phyloP scores from a whole-genome alignment of 768 basidiomycete genomes.

The Lactifluus echinatus region DNA sequence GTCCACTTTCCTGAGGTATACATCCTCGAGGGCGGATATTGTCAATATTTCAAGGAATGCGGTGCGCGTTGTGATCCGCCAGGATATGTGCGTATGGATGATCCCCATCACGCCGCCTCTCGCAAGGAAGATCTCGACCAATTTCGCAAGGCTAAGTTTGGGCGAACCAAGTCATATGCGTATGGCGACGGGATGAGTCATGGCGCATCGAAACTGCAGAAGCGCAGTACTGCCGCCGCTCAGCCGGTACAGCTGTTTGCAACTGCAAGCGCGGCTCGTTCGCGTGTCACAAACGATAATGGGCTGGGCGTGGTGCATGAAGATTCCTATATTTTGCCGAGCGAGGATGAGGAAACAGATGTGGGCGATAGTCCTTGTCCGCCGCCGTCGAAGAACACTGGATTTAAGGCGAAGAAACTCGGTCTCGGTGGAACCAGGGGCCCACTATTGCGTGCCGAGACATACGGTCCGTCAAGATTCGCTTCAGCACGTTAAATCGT shows the following conservation, averaged over 20 bases:
- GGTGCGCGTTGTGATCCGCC: conserved; percentile 66
- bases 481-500: conserved; percentile 26
- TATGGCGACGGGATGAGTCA: conserved; percentile 63
- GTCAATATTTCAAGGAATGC: conserved; percentile 68
- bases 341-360: conserved; percentile 70
- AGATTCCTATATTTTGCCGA: conserved; percentile 51
- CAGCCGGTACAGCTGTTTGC: conserved; percentile 43
- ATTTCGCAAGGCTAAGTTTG: conserved; percentile 83
- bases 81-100: conserved; percentile 91
- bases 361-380: conserved; percentile 86
- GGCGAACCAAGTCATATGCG: conserved; percentile 84
- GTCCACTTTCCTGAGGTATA: conserved; percentile 96
- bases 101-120: conserved; percentile 71
- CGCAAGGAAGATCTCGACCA: conserved; percentile 84
- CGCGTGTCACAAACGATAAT: conserved; percentile 36
- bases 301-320: conserved; percentile 57
- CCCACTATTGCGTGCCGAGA: conserved; percentile 54
- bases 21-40: conserved; percentile 94
- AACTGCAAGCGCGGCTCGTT: conserved; percentile 59
- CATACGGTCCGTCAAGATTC: conserved; percentile 57
- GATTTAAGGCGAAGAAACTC: conserved; percentile 51
- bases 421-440: conserved; percentile 27
- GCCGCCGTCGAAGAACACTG: conserved; percentile 52
- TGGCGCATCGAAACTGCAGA: conserved; percentile 36
- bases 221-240: conserved; percentile 57